These are phyloP conservation scores for Takakia lepidozioides DNA, from an alignment of 225 moss, liverwort and hornwort species.

Conservation along the genomic window DNA sequence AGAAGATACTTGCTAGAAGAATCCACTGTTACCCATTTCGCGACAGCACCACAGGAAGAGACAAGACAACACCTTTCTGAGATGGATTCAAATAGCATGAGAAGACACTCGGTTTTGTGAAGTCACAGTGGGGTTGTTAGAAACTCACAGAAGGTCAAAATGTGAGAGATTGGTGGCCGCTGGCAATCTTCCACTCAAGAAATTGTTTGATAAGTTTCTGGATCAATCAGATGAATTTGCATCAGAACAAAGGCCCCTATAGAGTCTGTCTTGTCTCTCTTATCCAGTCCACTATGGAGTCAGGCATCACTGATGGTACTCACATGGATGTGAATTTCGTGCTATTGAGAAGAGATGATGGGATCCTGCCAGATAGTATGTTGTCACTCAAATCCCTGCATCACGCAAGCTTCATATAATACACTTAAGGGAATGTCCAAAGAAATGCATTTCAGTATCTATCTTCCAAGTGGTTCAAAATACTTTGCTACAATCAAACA, in stretches of 20 bases:
- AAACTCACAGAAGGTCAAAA: slow-evolving; percentile 34
- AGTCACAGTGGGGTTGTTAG: background rate
- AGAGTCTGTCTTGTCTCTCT: too few species aligned
- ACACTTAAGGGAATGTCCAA: background rate
- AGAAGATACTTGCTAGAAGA: too few species aligned
- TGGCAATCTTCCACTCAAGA: slow-evolving; percentile 24
- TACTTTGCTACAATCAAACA: too few species aligned
- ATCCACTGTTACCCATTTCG: too few species aligned
- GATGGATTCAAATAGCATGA: too few species aligned
- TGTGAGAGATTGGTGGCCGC: slow-evolving; percentile 6
- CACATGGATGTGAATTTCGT: slow-evolving; percentile 39
- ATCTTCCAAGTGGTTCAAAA: too few species aligned
- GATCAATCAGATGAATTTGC: background rate
- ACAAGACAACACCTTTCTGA: too few species aligned
- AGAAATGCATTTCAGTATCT: too few species aligned
- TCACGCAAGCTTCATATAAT: background rate
- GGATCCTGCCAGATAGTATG: slow-evolving; percentile 2
- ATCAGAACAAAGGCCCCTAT: too few species aligned
- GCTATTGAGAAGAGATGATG: slow-evolving; percentile 22
- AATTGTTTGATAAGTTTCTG: slow-evolving; percentile 44
- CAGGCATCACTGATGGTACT: background rate
- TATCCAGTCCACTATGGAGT: too few species aligned
- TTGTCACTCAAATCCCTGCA: slow-evolving; percentile 7
- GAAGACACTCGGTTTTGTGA: background rate
- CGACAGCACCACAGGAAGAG: too few species aligned